Evolutionary conservation across 2,329 filamentous ascomycete species (phyloP), one percentile per base, ranked within the genome.

Genomic region (Hypoxylon sp.): DNA sequence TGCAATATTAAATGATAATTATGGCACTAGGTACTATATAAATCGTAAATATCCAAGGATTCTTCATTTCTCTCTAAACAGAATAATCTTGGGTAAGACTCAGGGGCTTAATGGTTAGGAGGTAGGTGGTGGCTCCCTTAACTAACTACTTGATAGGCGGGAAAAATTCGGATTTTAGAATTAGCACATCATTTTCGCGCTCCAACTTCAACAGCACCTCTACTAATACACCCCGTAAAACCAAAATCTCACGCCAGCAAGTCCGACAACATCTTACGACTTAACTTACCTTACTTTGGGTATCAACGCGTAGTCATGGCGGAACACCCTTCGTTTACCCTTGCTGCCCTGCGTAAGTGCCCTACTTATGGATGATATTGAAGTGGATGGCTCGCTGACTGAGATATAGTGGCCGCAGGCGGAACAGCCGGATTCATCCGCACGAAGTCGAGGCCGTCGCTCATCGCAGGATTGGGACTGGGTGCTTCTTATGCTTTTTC

Each of bases 301-400:
- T 16, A 17, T 12, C 9, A 29, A 23, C 20, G n/a, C 11, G 11
- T n/a, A 9, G 23, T 26, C 16, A 73, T 73, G 71, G 72, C 72
- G 12, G 69, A 74, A 25, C 72, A 74, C 49, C 72, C 71, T 27
- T 72, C 71, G 0, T 74, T 74, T 40, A 74, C 72, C 16, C 66
- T 74, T 4, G 70, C 72, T 0, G 70, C 61, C 30, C 68, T 74
- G 2, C 42, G 72, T 74, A 63, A 67, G 72, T 63, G n/a, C 12
- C n/a, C n/a, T n/a, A n/a, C n/a, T n/a, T n/a, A n/a, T n/a, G n/a
- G n/a, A n/a, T 20, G 19, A 37, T 3, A 11, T 12, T 1, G 7
- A 17, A 23, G 16, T 9, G n/a, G 11, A 23, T 19, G 9, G 16
- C 7, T 32, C 2, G 46, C 51, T 46, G 31, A 53, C 26, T 51